These are phyloP conservation scores for Acrocalymma vagum DNA, from an alignment of 2,329 filamentous ascomycete genomes.

Conservation along the genomic window DNA sequence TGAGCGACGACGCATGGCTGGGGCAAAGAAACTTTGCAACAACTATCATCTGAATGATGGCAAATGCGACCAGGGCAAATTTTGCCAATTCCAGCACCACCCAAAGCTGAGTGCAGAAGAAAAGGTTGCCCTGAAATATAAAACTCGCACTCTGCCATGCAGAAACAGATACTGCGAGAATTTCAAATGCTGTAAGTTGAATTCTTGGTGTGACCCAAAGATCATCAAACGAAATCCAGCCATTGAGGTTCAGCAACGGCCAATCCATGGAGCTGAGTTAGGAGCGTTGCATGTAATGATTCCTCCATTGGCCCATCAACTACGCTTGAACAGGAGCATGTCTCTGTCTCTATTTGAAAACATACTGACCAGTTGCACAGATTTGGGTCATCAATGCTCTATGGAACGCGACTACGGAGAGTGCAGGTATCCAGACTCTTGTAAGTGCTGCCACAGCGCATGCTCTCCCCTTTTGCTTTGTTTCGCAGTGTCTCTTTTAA, in stretches of 20 bases:
- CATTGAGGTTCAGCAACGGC: neutral
- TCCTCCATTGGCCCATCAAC: too few species aligned
- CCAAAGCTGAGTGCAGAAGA: constrained; percentile 48
- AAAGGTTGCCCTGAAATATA: constrained; percentile 50
- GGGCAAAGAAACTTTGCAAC: constrained; percentile 44
- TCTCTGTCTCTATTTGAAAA: neutral
- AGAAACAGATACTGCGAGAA: constrained; percentile 49
- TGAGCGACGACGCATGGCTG: constrained; percentile 39
- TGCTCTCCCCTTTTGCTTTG: too few species aligned
- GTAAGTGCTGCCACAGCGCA: too few species aligned
- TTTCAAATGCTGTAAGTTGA: constrained; percentile 52
- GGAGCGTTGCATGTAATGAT: too few species aligned
- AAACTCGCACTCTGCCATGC: constrained; percentile 51
- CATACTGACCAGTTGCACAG: constrained; percentile 21
- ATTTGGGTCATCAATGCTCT: constrained; percentile 51
- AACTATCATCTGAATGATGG: constrained; percentile 46
- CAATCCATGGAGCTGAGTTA: neutral
- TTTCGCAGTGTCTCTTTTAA: too few species aligned
- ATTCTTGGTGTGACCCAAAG: too few species aligned
- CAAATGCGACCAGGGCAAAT: constrained; percentile 49
- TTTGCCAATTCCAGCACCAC: constrained; percentile 54
- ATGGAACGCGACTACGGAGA: constrained; percentile 47
- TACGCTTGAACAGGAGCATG: too few species aligned
- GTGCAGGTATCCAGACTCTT: constrained; percentile 45
- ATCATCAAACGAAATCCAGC: constrained; percentile 9